Conservation (phyloP, 2,329 filamentous ascomycete species). For the Dothideomycetidae sp. region DNA sequence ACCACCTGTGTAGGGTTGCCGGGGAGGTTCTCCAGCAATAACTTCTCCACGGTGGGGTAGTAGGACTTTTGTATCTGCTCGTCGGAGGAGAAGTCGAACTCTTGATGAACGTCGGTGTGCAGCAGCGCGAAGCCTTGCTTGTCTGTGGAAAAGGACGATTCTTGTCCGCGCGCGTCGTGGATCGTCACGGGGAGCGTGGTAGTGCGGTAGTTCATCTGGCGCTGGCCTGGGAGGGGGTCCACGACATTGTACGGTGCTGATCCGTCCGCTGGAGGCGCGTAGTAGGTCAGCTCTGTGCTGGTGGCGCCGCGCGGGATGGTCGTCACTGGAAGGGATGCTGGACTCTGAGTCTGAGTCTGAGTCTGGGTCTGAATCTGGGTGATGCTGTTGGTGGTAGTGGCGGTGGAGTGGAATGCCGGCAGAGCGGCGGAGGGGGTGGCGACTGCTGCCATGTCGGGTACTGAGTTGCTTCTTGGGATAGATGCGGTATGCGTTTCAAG, state of each 20-base stretch:
- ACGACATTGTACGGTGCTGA: slow-evolving; percentile 44
- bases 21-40: slow-evolving; percentile 55
- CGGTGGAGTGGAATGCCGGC: slow-evolving; percentile 14
- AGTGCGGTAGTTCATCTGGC: slow-evolving; percentile 50
- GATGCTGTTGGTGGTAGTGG: too few species aligned
- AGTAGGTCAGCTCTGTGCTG: slow-evolving; percentile 51
- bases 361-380: slow-evolving; percentile 17
- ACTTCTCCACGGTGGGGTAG: slow-evolving; percentile 68
- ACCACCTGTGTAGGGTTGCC: slow-evolving; percentile 50
- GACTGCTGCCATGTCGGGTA: slow-evolving; percentile 30
- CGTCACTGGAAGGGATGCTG: slow-evolving; percentile 14
- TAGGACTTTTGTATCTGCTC: slow-evolving; percentile 55
- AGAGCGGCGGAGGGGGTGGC: slow-evolving; percentile 19
- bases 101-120: slow-evolving; percentile 39
- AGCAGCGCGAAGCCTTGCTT: slow-evolving; percentile 60
- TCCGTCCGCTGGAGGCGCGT: slow-evolving; percentile 44
- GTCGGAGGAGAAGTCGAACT: slow-evolving; percentile 52
- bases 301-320: slow-evolving; percentile 45
- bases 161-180: slow-evolving; percentile 58
- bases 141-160: slow-evolving; percentile 53
- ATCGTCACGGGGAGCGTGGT: slow-evolving; percentile 41
- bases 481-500: neutral
- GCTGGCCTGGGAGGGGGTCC: slow-evolving; percentile 47
- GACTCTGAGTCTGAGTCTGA: slow-evolving; percentile 14
- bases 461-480: neutral